Conservation (phyloP, 2,329 filamentous ascomycete genomes). For the Sporothrix luriei region DNA sequence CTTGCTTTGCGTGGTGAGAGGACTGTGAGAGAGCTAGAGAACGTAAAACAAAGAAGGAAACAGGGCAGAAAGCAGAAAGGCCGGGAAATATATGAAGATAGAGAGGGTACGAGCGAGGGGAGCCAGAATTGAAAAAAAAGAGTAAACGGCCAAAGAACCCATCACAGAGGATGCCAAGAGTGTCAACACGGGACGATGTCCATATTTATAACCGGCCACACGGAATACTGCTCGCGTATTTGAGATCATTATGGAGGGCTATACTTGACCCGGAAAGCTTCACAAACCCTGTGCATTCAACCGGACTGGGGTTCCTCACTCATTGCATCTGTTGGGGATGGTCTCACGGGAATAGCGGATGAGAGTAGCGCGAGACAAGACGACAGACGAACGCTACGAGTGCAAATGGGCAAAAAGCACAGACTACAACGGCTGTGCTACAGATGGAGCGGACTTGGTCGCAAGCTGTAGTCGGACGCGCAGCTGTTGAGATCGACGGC, state of each 20-base stretch:
- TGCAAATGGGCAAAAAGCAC: background rate
- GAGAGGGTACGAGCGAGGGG: background rate
- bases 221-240: background rate
- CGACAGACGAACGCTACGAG: background rate
- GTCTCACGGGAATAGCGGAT: background rate
- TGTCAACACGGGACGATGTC: slow-evolving; percentile 15
- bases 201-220: slow-evolving; percentile 11
- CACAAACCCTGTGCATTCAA: slow-evolving; percentile 13
- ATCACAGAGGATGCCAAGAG: slow-evolving; percentile 13
- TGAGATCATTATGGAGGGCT: background rate
- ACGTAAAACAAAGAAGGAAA: background rate
- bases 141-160: slow-evolving; percentile 11
- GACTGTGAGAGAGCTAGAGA: background rate
- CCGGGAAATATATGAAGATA: background rate
- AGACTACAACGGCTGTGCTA: background rate
- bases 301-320: background rate
- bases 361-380: background rate
- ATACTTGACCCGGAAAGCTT: background rate
- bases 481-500: background rate
- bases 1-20: background rate
- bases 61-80: background rate
- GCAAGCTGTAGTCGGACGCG: slow-evolving; percentile 5
- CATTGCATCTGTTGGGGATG: background rate
- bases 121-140: background rate
- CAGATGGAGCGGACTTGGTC: background rate